phyloP scores from a whole-genome alignment of 345 rosid species.

The Aurinia saxatilis region DNA sequence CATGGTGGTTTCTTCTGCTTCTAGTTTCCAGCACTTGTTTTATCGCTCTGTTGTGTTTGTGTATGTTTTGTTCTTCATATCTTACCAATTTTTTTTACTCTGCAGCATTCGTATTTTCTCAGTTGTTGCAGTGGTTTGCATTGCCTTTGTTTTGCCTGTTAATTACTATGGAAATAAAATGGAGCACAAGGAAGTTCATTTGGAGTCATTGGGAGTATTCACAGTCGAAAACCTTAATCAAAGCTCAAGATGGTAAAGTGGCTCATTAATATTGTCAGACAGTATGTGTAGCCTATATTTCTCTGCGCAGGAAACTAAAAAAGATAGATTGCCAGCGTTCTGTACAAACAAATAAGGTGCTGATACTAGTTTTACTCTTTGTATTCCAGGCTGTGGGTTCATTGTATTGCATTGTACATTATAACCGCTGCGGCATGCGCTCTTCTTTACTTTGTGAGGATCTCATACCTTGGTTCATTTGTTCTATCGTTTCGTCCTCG shows the following conservation, averaged over 20 bases:
- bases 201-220: conserved; percentile 58
- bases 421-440: conserved; percentile 61
- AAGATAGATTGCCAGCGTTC: background rate
- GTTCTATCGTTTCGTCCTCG: background rate
- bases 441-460: conserved; percentile 87
- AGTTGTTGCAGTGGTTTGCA: conserved; percentile 60
- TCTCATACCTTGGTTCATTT: conserved; percentile 14
- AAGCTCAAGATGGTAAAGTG: conserved; percentile 72
- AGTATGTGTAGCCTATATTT: background rate
- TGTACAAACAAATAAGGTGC: background rate
- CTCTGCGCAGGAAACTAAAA: background rate
- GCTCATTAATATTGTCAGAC: background rate
- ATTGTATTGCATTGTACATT: conserved; percentile 72
- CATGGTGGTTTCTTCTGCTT: too few species aligned
- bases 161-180: conserved; percentile 73
- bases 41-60: too few species aligned
- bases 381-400: conserved; percentile 78
- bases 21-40: too few species aligned
- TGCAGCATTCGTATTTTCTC: conserved; percentile 72
- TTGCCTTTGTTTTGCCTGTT: conserved; percentile 69
- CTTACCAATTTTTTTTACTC: too few species aligned
- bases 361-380: background rate
- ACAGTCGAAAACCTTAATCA: conserved; percentile 66
- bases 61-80: conserved; percentile 2
- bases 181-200: conserved; percentile 47